Evolutionary conservation across 257 asterid genomes (phyloP).

Genomic region (Gynochthodes officinalis): DNA sequence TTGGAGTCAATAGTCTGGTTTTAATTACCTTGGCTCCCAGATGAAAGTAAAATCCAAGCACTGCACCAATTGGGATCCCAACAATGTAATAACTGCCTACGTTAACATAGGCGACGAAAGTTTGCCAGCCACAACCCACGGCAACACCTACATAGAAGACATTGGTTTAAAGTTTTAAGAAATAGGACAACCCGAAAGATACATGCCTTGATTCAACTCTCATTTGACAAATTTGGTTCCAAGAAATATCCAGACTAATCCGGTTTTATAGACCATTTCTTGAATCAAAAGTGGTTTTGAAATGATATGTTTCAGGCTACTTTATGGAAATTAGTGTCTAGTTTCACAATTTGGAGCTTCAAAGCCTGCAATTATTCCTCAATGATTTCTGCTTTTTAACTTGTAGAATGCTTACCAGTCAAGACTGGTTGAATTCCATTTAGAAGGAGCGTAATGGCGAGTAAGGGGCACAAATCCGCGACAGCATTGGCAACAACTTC

Average conservation of each 20-base stretch:
- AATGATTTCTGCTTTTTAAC: not conserved
- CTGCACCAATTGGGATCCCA: conserved; percentile 30
- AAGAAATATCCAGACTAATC: too few relatives aligned
- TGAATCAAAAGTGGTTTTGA: too few relatives aligned
- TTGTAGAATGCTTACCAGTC: conserved; percentile 19
- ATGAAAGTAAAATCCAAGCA: conserved; percentile 28
- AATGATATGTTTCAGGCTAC: not conserved
- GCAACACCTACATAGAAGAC: conserved; percentile 27
- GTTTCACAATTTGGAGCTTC: not conserved
- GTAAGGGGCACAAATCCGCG: conserved; percentile 31
- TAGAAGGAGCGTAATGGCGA: conserved; percentile 24
- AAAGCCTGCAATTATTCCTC: not conserved
- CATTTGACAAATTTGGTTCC: not conserved
- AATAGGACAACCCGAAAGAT: not conserved
- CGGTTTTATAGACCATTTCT: too few relatives aligned
- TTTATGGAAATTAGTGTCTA: not conserved
- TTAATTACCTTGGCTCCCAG: conserved; percentile 31
- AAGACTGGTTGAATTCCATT: conserved; percentile 35
- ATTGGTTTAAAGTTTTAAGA: not conserved
- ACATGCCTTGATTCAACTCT: not conserved
- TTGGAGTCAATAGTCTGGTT: too few relatives aligned
- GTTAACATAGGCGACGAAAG: conserved; percentile 37
- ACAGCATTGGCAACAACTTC: conserved; percentile 33
- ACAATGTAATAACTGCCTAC: conserved; percentile 35
- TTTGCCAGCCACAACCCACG: conserved; percentile 44